Evolutionary conservation across 1,284 basidiomycete genomes (phyloP), one percentile per base, ranked within the genome.

Genomic region (Moesziomyces parantarcticus): DNA sequence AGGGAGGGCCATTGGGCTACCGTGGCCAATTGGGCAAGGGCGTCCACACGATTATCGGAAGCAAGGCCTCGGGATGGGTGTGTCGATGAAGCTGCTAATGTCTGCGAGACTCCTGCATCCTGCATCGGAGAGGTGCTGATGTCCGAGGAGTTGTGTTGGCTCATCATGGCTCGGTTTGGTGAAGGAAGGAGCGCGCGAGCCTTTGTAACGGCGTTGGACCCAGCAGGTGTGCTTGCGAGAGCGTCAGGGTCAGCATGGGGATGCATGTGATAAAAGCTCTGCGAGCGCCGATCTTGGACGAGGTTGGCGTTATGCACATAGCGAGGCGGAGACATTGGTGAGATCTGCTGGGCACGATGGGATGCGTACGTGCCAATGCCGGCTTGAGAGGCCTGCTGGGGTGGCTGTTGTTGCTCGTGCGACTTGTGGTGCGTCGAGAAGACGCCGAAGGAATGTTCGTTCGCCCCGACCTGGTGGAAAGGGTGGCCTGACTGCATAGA

Each of bases 1-100:
- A 65, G 23, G 0, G 61, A 21, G 14, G 67, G 67, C 67, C 67
- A 70, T 29, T 70, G 61, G 18, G 67, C 67, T 1, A 70, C 67
- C 1, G 61, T 58, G 11, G 67, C 67, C 1, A 70, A 53, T 36
- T 64, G 61, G 8, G 61, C 50, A 7, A 70, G 58, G 5, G 67
- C 57, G 51, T 57, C 52, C 22, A 58, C 47, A 11, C 51, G 54
- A 9, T 50, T 41, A 21, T 34, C 42, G 5, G 52, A n/a, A n/a
- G 36, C 36, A 53, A n/a, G 23, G 3, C 13, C 5, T 5, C 57
- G 54, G 23, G 44, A 18, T 8, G 42, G 10, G n/a, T 39, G 45
- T 2, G 50, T 16, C 7, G 43, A 21, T 42, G 44, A 16, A 48
- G 13, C 14, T 20, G 18, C 5, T 46, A 20, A 13, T 29, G 34